A percentile compares a stretch with the other conserved stretches of the same genome.
Evolutionary conservation across 2,329 filamentous ascomycete genomes (phyloP).

Genomic region (Monosporascus sp.): DNA sequence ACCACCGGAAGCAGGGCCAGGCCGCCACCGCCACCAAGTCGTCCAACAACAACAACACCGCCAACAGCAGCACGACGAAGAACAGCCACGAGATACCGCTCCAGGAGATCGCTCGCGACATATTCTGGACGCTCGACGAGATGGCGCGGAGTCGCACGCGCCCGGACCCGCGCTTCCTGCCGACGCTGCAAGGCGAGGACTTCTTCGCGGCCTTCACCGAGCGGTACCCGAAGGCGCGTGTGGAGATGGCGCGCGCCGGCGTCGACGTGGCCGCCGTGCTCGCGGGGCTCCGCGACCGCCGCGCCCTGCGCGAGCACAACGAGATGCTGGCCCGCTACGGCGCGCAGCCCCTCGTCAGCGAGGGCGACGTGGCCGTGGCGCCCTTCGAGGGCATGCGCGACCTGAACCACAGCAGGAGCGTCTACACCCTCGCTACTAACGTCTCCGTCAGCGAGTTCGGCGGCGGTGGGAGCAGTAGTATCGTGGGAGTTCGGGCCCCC

Average conservation of each 20-base stretch:
- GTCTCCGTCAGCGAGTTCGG: not conserved
- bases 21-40: not conserved
- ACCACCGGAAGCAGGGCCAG: constrained; percentile 4
- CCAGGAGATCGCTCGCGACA: constrained; percentile 14
- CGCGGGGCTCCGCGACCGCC: constrained; percentile 3
- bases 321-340: constrained; percentile 18
- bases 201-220: constrained; percentile 20
- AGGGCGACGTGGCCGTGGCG: not conserved
- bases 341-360: constrained; percentile 1
- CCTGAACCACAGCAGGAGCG: constrained; percentile 9
- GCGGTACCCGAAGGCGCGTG: constrained; percentile 4
- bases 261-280: constrained; percentile 19
- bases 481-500: too few species aligned
- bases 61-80: not conserved
- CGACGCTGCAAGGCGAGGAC: constrained; percentile 17
- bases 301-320: constrained; percentile 18
- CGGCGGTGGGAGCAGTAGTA: too few species aligned
- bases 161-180: constrained; percentile 9
- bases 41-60: not conserved
- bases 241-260: constrained; percentile 15
- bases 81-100: constrained; percentile 3
- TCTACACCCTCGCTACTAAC: constrained; percentile 13
- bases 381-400: constrained; percentile 16
- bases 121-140: constrained; percentile 17
- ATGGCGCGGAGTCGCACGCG: not conserved